Evolutionary conservation across 177 flowering plant genomes (phyloP).

Genomic region (Vitis hybrid): DNA sequence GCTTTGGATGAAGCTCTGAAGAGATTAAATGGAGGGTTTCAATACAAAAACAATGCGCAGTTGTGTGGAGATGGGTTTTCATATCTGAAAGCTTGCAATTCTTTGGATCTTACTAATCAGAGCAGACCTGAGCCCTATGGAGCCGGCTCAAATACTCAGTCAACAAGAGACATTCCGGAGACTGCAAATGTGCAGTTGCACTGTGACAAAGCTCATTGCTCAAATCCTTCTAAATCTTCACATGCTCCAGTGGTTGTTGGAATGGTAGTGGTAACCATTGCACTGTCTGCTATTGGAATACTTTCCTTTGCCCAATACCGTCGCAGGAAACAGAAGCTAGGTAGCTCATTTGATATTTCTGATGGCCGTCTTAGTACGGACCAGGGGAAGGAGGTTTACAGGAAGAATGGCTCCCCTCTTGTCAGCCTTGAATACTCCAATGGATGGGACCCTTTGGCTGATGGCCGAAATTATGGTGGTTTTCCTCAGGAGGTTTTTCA

Average conservation of each 20-base stretch:
- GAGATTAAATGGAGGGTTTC: slow-evolving; percentile 51
- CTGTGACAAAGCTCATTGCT: slow-evolving; percentile 37
- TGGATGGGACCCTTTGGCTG: slow-evolving; percentile 65
- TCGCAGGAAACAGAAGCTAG: slow-evolving; percentile 50
- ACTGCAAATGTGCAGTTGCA: slow-evolving; percentile 46
- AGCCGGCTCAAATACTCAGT: slow-evolving; percentile 17
- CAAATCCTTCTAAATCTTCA: slow-evolving; percentile 27
- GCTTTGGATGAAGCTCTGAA: slow-evolving; percentile 40
- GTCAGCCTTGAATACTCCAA: slow-evolving; percentile 56
- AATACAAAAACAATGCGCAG: slow-evolving; percentile 41
- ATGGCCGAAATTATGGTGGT: slow-evolving; percentile 30
- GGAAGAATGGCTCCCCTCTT: slow-evolving; percentile 57
- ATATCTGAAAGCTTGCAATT: slow-evolving; percentile 35
- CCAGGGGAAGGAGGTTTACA: slow-evolving; percentile 26
- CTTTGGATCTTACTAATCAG: slow-evolving; percentile 19
- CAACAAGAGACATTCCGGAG: slow-evolving; percentile 45
- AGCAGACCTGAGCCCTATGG: slow-evolving; percentile 34
- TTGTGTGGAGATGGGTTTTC: slow-evolving; percentile 52
- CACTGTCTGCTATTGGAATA: slow-evolving; percentile 30
- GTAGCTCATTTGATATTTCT: slow-evolving; percentile 20
- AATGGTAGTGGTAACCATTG: slow-evolving; percentile 24
- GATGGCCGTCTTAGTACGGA: slow-evolving; percentile 36
- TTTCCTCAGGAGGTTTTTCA: slow-evolving; percentile 38
- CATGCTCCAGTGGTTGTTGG: slow-evolving; percentile 35
- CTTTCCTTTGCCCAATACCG: slow-evolving; percentile 36